Percentiles rank a stretch among this genome's conserved stretches.
Conservation (phyloP, 2,329 filamentous ascomycete genomes). For the Aphanocladium album region DNA sequence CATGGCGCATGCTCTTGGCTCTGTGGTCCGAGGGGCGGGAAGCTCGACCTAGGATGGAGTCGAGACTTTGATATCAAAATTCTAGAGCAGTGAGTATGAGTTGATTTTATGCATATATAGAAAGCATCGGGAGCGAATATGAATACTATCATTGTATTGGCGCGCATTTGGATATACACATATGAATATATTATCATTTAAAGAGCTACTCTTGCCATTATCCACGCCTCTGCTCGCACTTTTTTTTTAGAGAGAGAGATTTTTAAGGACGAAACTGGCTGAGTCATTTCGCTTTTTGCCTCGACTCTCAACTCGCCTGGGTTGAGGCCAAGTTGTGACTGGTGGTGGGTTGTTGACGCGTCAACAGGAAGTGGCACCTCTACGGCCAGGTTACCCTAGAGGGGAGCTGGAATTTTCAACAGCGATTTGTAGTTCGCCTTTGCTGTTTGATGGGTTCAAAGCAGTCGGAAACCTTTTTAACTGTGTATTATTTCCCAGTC, state of each 20-base stretch:
- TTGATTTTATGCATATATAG: neutral
- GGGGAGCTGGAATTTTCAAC: neutral
- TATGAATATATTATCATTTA: neutral
- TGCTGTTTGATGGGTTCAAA: no score
- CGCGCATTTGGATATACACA: neutral
- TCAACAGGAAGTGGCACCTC: no score
- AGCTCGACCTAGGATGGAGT: constrained; percentile 19
- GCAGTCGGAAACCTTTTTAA: no score
- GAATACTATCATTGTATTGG: neutral
- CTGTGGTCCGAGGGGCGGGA: constrained; percentile 37
- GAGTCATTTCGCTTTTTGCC: no score
- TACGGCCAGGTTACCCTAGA: neutral
- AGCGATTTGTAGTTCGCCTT: no score
- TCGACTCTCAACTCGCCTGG: no score
- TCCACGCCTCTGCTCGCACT: neutral
- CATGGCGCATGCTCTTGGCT: constrained; percentile 46
- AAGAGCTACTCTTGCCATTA: neutral
- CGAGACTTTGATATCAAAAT: constrained; percentile 1
- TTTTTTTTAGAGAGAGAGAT: no score
- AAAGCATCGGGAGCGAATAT: constrained; percentile 5
- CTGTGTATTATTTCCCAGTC: no score
- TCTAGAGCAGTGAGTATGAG: neutral
- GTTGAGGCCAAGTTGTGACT: neutral
- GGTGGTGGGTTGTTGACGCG: neutral
- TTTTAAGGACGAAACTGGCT: no score